Base-by-base conservation (phyloP, 371 early-diverging fungal species). In the Syncephalastrum monosporum region DNA sequence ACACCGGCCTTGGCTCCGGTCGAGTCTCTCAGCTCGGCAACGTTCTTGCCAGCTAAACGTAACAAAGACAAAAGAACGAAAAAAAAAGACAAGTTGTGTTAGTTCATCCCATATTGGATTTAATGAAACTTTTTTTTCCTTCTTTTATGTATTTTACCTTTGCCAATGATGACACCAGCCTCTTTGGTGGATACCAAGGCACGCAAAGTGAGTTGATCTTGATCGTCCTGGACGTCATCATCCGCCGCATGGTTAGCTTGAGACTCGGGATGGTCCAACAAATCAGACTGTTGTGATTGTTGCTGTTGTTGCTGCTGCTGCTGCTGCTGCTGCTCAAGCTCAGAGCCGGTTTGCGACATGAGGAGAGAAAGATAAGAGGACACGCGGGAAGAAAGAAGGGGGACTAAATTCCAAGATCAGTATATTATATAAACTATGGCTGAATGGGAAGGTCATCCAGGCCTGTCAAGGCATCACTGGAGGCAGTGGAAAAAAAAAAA, bases 91-190 rank as follows among this genome's bases (percentile, higher is more conserved):
- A 33, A 33, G 38, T 10, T 12, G 10, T 47, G 47, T 19, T 47
- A 10, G 14, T 15, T 4, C 50, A 23, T 15, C 8, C 45, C 55
- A 43, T 46, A 33, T 33, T 33, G 38, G 7, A 33, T 33, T 33
- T 12, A 55, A 43, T 55, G 29, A 23, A 27, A 41, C 53, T 42
- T 17, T 55, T 43, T 55, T 43, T 21, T 19, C 14, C 12, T 47
- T 52, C 41, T 52, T 52, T 38, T 25, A 41, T 48, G 38, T 33
- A 33, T 33, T 33, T 58, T 55, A 64, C 62, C 64, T 78, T 91
- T 92, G 50, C 97, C 97, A 63, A 97, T 97, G 57, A 97, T 88
- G 44, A 94, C 87, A 61, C 91, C 95, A 25, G 97, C 96, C 68
- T 96, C 97, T 72, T 91, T 92, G 65, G 93, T 89, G 24, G 90